These are phyloP conservation scores for Emericellopsis atlantica DNA, from an alignment of 2,329 filamentous ascomycete species.

Conservation along the genomic window DNA sequence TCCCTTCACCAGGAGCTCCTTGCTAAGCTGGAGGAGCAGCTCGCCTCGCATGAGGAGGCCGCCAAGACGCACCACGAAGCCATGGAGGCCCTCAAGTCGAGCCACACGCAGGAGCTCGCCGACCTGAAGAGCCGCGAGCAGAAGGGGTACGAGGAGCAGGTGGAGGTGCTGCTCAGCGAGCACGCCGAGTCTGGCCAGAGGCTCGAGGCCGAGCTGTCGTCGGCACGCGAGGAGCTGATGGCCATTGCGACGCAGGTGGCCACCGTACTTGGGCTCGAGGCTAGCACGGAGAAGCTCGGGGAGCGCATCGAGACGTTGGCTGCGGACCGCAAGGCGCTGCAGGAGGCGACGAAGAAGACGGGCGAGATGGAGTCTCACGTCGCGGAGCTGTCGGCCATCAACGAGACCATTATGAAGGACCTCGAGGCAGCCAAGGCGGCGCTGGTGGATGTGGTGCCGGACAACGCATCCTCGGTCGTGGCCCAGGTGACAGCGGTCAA, in stretches of 20 bases:
- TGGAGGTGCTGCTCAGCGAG: slow-evolving; percentile 45
- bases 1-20: slow-evolving; percentile 34
- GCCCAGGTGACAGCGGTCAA: slow-evolving; percentile 49
- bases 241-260: slow-evolving; percentile 53
- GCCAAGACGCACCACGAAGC: slow-evolving; percentile 41
- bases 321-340: slow-evolving; percentile 46
- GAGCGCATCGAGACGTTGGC: slow-evolving; percentile 46
- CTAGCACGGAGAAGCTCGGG: slow-evolving; percentile 55
- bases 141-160: slow-evolving; percentile 42
- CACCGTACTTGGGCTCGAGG: slow-evolving; percentile 45
- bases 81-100: slow-evolving; percentile 33
- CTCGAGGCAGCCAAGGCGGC: slow-evolving; percentile 47
- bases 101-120: slow-evolving; percentile 36
- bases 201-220: slow-evolving; percentile 49
- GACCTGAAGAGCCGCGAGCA: slow-evolving; percentile 35
- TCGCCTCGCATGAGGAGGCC: slow-evolving; percentile 44
- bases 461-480: slow-evolving; percentile 28
- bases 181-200: slow-evolving; percentile 42
- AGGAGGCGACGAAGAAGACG: slow-evolving; percentile 44
- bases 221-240: slow-evolving; percentile 53
- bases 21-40: slow-evolving; percentile 42
- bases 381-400: slow-evolving; percentile 42
- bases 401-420: slow-evolving; percentile 46
- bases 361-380: slow-evolving; percentile 43
- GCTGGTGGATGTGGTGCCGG: slow-evolving; percentile 39